Percentiles rank a stretch among this genome's conserved stretches.
These are phyloP conservation scores for Pseudomonodictys pantanalensis DNA, from an alignment of 495 filamentous ascomycete genomes.

Conservation along the genomic window DNA sequence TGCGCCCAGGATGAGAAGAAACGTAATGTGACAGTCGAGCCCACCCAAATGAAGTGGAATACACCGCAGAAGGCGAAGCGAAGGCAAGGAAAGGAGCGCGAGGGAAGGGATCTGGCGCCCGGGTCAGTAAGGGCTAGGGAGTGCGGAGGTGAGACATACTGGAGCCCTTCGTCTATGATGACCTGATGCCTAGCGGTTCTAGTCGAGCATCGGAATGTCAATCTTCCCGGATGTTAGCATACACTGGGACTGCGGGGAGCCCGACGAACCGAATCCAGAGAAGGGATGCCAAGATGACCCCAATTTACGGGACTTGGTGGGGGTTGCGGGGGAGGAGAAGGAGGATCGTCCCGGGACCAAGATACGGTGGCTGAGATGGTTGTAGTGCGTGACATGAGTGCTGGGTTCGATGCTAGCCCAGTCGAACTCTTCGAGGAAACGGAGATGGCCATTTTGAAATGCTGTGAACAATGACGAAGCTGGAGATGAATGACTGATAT, in stretches of 20 bases:
- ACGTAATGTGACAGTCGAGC: conserved; percentile 1
- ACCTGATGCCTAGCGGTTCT: no score
- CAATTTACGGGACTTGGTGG: conserved; percentile 26
- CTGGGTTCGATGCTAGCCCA: neutral
- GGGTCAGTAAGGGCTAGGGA: neutral
- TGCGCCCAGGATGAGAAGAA: conserved; percentile 14
- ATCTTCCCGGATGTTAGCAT: neutral
- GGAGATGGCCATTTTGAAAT: no score
- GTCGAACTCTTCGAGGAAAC: no score
- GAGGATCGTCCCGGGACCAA: conserved; percentile 25
- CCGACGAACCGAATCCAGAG: conserved; percentile 6
- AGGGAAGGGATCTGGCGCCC: neutral
- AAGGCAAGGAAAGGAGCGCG: neutral
- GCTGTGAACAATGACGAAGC: no score
- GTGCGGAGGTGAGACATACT: neutral
- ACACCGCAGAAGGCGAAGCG: conserved; percentile 10
- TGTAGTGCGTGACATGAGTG: neutral
- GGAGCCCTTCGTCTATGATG: no score
- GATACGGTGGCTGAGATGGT: neutral
- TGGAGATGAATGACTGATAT: no score
- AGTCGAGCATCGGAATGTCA: no score
- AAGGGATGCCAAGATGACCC: conserved; percentile 1
- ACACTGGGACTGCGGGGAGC: neutral
- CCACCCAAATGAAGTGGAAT: conserved; percentile 21
- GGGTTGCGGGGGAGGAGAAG: conserved; percentile 29